Base-by-base conservation (phyloP, 1,284 basidiomycete species). In the Prillingera fragicola region DNA sequence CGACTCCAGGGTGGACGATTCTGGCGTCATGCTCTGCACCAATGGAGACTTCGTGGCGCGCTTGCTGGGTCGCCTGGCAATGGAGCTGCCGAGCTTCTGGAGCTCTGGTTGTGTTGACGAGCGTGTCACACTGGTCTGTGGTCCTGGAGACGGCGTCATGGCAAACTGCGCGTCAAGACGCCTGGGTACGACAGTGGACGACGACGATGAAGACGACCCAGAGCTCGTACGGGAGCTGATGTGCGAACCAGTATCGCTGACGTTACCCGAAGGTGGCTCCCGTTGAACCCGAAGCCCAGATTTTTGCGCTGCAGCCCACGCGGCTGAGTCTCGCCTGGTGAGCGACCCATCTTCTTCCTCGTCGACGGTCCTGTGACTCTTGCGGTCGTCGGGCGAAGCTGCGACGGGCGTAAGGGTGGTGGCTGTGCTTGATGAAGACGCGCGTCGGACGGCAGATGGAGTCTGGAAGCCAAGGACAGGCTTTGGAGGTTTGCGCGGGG, bases 381-480 rank as follows among this genome's bases (percentile, higher is more conserved):
- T 22, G 21, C 33, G 19, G 26, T 35, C 41, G 14, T 45, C 39
- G 10, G 60, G 63, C 14, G 63, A 63, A 12, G 52, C 54, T 17
- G 60, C 54, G 2, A 61, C 54, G 3, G 59, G 51, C 1, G 54
- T 50, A 5, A 63, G 50, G 10, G 47, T 36, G 1, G 62, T 55
- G 4, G 59, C 59, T 2, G 57, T 46, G 28, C 49, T 54, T 7
- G 47, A 45, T 6, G 45, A 49, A 0, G 57, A 56, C 10, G 46
- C 47, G 23, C 54, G 45, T 5, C 59, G 48, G n/a, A 32, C 40
- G 6, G 56, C 53, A 1, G 56, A 55, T 0, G 67, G 67, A 1
- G 67, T 69, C 17, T 62, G 54, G 40, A 60, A 67, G 4, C 67
- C 67, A 1, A 69, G 56, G 21, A 48, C 45, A 3, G 64, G 67